phyloP scores from a whole-genome alignment of 306 rosid species.

The Sicyos edulis region DNA sequence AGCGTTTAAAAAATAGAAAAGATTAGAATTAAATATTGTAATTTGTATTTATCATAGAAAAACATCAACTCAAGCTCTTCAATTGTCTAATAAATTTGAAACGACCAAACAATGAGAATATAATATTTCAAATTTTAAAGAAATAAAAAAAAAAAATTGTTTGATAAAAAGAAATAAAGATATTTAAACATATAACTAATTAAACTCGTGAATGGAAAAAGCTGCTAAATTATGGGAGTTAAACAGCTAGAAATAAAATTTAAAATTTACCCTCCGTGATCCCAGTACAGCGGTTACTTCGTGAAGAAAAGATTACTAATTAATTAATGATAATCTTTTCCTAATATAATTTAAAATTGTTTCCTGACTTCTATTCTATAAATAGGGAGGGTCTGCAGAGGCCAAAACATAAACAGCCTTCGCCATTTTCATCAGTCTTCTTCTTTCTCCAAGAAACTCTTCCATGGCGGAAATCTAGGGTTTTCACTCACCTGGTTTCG shows the following conservation, averaged over 20 bases:
- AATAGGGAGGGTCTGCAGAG: not conserved
- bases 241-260: not conserved
- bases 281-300: not conserved
- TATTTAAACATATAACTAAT: too few relatives aligned
- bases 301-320: not conserved
- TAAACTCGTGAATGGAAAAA: too few relatives aligned
- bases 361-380: not conserved
- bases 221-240: not conserved
- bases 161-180: too few relatives aligned
- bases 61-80: too few relatives aligned
- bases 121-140: too few relatives aligned
- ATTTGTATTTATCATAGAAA: too few relatives aligned
- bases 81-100: too few relatives aligned
- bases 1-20: too few relatives aligned
- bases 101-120: too few relatives aligned
- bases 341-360: not conserved
- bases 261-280: not conserved
- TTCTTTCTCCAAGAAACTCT: not conserved
- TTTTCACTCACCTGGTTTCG: not conserved
- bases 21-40: too few relatives aligned
- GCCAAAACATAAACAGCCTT: not conserved
- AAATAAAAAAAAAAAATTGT: too few relatives aligned
- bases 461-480: not conserved
- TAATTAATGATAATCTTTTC: not conserved
- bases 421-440: not conserved